A percentile compares a stretch with the other conserved stretches of the same genome.
Conservation (phyloP, 495 filamentous ascomycete genomes). For the Penicillium paradoxum region DNA sequence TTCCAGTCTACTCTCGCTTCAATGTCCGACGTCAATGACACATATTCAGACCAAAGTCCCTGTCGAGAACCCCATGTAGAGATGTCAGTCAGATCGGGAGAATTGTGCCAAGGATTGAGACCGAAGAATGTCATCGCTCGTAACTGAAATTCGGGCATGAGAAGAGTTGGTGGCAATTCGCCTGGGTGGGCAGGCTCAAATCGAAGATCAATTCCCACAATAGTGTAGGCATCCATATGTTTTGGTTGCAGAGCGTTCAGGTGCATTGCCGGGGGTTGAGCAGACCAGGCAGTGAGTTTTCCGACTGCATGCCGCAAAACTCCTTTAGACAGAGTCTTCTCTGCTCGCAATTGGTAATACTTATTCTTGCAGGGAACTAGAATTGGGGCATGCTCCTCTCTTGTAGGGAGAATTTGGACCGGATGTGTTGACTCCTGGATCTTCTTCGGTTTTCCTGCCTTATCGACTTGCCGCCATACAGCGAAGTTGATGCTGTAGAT, state of each 20-base stretch:
- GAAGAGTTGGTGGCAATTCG: not conserved
- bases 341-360: not conserved
- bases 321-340: not conserved
- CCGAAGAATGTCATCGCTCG: slow-evolving; percentile 10
- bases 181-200: not conserved
- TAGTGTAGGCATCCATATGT: not conserved
- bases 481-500: slow-evolving; percentile 4
- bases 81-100: not conserved
- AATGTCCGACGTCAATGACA: not conserved
- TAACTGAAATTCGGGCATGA: not conserved
- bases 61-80: slow-evolving; percentile 2
- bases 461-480: not conserved
- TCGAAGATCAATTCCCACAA: not conserved
- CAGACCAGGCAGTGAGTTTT: not conserved
- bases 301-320: not conserved
- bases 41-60: slow-evolving; percentile 2
- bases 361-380: not conserved
- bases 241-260: not conserved
- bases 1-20: not conserved
- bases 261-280: slow-evolving; percentile 2
- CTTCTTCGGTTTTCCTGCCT: not conserved
- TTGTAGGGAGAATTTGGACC: slow-evolving; percentile 2
- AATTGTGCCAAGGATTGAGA: slow-evolving; percentile 4
- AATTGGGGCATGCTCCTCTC: slow-evolving; percentile 3
- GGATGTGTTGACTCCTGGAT: slow-evolving; percentile 1